Evolutionary conservation across 2,329 filamentous ascomycete genomes (phyloP).

Genomic region (Xylariaceae sp.): DNA sequence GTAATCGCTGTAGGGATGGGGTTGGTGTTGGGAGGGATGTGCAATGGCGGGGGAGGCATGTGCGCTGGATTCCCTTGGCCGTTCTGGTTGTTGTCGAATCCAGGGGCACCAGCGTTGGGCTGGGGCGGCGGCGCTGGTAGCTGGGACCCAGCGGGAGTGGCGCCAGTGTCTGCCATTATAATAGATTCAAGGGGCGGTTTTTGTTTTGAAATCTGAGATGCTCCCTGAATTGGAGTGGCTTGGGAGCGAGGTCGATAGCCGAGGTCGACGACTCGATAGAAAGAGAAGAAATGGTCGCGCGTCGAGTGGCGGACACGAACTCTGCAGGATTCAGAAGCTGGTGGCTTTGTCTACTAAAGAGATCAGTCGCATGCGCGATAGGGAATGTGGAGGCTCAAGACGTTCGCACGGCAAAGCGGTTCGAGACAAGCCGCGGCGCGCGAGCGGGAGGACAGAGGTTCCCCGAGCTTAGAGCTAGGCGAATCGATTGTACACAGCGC

Average conservation of each 20-base stretch:
- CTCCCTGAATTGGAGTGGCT: slow-evolving; percentile 4
- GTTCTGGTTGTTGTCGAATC: slow-evolving; percentile 72
- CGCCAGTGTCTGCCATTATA: slow-evolving; percentile 73
- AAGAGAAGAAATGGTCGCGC: slow-evolving; percentile 17
- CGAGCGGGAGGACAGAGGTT: slow-evolving; percentile 17
- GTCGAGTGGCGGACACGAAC: slow-evolving; percentile 14
- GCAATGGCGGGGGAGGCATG: slow-evolving; percentile 85
- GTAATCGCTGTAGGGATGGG: slow-evolving; percentile 89
- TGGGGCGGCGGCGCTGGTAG: slow-evolving; percentile 68
- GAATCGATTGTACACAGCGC: slow-evolving; percentile 23
- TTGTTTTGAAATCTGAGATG: neutral
- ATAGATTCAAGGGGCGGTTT: slow-evolving; percentile 9
- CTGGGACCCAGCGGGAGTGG: slow-evolving; percentile 57
- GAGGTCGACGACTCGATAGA: slow-evolving; percentile 12
- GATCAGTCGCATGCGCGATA: slow-evolving; percentile 11
- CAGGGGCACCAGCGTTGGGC: slow-evolving; percentile 63
- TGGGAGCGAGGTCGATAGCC: slow-evolving; percentile 6
- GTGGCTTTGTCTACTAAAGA: slow-evolving; percentile 26
- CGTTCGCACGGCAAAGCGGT: slow-evolving; percentile 16
- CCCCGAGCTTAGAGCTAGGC: slow-evolving; percentile 17
- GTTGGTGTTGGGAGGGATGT: slow-evolving; percentile 95
- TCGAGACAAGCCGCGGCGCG: slow-evolving; percentile 14
- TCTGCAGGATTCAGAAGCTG: slow-evolving; percentile 18
- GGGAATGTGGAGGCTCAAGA: slow-evolving; percentile 15
- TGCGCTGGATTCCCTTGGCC: slow-evolving; percentile 64